A percentile compares a stretch with the other conserved stretches of the same genome.
Evolutionary conservation across 371 early-diverging fungal genomes (phyloP).

Genomic region (Lichtheimia hyalospora): DNA sequence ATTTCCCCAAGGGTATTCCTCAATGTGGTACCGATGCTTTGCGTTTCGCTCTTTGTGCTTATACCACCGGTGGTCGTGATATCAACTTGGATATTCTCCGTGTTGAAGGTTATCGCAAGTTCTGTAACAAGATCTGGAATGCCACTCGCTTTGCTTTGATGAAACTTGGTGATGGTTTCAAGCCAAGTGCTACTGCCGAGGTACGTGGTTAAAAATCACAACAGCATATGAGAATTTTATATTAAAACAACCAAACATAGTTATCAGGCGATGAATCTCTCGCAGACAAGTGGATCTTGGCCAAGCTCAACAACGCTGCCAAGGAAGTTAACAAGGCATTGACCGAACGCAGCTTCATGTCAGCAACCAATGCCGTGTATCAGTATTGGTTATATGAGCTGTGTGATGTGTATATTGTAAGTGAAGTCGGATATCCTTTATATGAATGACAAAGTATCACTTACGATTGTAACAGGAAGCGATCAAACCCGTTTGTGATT

Average conservation of each 20-base stretch:
- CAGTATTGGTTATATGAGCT: slow-evolving; percentile 97
- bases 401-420: slow-evolving; percentile 94
- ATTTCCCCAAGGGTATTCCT: slow-evolving; percentile 98
- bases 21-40: slow-evolving; percentile 99
- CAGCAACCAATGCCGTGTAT: slow-evolving; percentile 87
- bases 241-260: slow-evolving; percentile 11
- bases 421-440: not conserved
- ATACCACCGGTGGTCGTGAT: slow-evolving; percentile 90
- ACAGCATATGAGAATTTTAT: not conserved
- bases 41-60: slow-evolving; percentile 95
- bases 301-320: slow-evolving; percentile 85
- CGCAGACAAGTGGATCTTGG: slow-evolving; percentile 93
- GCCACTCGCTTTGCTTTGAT: slow-evolving; percentile 92
- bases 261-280: slow-evolving; percentile 83
- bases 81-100: slow-evolving; percentile 97
- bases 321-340: slow-evolving; percentile 77
- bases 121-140: slow-evolving; percentile 99
- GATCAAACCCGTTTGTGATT: slow-evolving; percentile 85
- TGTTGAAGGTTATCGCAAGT: slow-evolving; percentile 98
- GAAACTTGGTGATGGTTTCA: slow-evolving; percentile 87
- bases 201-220: slow-evolving; percentile 10
- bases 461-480: slow-evolving; percentile 48
- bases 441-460: not conserved
- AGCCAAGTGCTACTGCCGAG: slow-evolving; percentile 59
- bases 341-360: slow-evolving; percentile 93